Conservation (phyloP, 2,329 filamentous ascomycete genomes). For the Colletotrichum australisinense region DNA sequence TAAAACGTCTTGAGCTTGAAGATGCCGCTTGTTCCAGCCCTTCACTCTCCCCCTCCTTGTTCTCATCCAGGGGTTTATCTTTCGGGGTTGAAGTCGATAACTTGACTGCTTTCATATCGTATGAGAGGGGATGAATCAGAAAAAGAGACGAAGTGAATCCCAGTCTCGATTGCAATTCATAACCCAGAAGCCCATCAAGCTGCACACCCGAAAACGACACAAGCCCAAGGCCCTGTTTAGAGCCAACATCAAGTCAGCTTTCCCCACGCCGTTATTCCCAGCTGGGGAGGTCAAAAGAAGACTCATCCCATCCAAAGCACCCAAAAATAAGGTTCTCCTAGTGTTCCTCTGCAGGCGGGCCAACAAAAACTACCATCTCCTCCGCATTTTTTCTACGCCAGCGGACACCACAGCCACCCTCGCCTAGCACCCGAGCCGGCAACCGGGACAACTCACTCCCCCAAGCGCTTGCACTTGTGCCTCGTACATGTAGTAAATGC, state of each 20-base stretch:
- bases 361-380: not conserved
- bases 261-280: not conserved
- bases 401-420: slow-evolving; percentile 5
- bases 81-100: not conserved
- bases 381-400: not conserved
- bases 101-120: not conserved
- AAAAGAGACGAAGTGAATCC: too few relatives aligned
- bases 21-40: slow-evolving; percentile 2
- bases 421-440: slow-evolving; percentile 24
- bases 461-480: not conserved
- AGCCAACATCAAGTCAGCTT: not conserved
- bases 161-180: too few relatives aligned
- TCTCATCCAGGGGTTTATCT: not conserved
- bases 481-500: not conserved
- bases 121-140: too few relatives aligned
- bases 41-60: not conserved
- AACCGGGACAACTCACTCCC: slow-evolving; percentile 16
- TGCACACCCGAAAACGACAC: not conserved
- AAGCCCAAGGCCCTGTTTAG: not conserved
- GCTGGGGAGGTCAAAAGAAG: slow-evolving; percentile 9
- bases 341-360: not conserved
- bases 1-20: slow-evolving; percentile 31
- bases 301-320: not conserved
- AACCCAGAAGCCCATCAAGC: too few relatives aligned
- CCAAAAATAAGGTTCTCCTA: slow-evolving; percentile 11